Conservation (phyloP, 345 rosid species). For the Pugionium cornutum region DNA sequence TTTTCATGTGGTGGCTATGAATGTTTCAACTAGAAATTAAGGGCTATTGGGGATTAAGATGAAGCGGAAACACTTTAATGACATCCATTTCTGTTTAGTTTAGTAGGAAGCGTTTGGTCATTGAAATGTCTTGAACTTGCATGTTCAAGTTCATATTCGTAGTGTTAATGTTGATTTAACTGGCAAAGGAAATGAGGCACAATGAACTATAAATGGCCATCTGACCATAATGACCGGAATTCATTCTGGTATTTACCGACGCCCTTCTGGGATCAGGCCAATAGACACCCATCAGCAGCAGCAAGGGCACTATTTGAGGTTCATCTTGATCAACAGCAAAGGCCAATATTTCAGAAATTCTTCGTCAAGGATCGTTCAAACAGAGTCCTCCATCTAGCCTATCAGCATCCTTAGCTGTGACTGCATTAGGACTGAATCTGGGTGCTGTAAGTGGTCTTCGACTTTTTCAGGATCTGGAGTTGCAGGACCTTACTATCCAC, state of each 20-base stretch:
- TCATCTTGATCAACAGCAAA: conserved; percentile 37
- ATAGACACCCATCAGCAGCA: conserved; percentile 43
- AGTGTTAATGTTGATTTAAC: conserved; percentile 33
- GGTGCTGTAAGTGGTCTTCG: conserved; percentile 50
- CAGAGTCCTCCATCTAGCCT: conserved; percentile 48
- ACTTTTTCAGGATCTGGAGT: conserved; percentile 41
- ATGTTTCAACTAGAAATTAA: conserved; percentile 4
- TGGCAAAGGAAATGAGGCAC: conserved; percentile 47
- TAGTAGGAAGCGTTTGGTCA: conserved; percentile 12
- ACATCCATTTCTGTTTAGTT: conserved; percentile 3
- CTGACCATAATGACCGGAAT: conserved; percentile 44
- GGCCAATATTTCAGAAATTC: conserved; percentile 23
- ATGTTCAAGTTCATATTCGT: conserved; percentile 6
- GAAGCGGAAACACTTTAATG: conserved; percentile 8
- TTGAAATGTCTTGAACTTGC: neutral
- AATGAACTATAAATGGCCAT: conserved; percentile 48
- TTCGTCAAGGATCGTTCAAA: conserved; percentile 40
- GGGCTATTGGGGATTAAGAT: neutral
- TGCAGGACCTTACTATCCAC: conserved; percentile 44
- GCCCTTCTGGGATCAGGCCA: conserved; percentile 51
- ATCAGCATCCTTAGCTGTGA: conserved; percentile 47
- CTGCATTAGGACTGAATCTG: conserved; percentile 52
- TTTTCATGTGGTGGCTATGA: neutral
- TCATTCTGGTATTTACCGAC: conserved; percentile 43
- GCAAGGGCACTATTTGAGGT: conserved; percentile 41